Evolutionary conservation across 108 stramenopile species (phyloP), one percentile per base, ranked within the genome.

Genomic region (Cyclotella sp.): DNA sequence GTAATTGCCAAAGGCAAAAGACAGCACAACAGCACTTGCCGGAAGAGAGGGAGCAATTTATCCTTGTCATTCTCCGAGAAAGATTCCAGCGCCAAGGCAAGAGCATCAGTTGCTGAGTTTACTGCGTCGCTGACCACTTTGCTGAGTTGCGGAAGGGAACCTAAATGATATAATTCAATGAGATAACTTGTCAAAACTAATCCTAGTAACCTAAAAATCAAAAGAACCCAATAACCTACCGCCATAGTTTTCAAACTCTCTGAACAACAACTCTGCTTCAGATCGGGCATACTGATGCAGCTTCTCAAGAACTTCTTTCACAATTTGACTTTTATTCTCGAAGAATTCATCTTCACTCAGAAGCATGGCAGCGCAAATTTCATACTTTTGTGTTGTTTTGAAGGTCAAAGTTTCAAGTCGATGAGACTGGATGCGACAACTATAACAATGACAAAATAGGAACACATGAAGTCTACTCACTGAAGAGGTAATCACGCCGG

Each of bases 241-340:
- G 26, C 84, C 96, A 64, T 92, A 94, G 49, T 84, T 81, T 63
- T 95, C 90, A 70, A 87, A 96, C 85, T 98, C 98, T n/a, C 95
- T 87, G 79, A 99, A 98, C 10, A 99, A 86, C n/a, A 98, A 85
- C 72, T 98, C 94, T 30, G 97, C 99, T 72, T 99, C 99, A 76
- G 93, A 58, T 51, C 91, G 79, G 6, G 97, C 98, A 60, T 90
- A 74, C 43, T 84, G 49, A 22, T 96, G 93, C 9, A 99, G 82
- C 68, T 94, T 93, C 15, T 86, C 91, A 12, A 98, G 84, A 15
- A 99, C 97, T 76, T 99, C 97, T 10, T 58, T 74, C 29, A 99
- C 98, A 77, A 99, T 96, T 65, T 78, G 90, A 8, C 86, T 86
- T 85, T 99, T 99, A 88, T 96, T 85, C 34, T 92, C 88, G 52